Conservation (phyloP, 2,329 filamentous ascomycete genomes). For the Fusarium luffae region DNA sequence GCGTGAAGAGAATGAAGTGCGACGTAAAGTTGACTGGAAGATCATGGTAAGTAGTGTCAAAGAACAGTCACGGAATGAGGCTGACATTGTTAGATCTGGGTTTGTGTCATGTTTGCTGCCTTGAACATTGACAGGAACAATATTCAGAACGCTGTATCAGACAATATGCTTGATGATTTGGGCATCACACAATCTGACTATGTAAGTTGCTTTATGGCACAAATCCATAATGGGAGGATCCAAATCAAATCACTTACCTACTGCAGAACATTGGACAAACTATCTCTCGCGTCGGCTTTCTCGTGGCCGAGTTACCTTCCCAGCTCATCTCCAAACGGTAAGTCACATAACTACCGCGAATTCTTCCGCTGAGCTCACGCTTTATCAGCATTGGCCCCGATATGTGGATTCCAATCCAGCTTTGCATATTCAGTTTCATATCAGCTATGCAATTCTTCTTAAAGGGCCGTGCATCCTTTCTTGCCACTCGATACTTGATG, state of each 20-base stretch:
- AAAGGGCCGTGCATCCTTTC: conserved; percentile 48
- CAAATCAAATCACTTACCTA: too few relatives aligned
- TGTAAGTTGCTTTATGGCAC: not conserved
- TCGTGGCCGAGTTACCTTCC: conserved; percentile 18
- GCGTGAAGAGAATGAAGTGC: conserved; percentile 49
- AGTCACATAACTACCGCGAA: not conserved
- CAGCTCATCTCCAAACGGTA: conserved; percentile 22
- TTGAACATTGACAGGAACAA: conserved; percentile 53
- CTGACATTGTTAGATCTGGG: conserved; percentile 43
- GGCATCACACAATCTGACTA: conserved; percentile 29
- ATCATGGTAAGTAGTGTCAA: conserved; percentile 47
- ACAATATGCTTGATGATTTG: conserved; percentile 51
- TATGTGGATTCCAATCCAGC: conserved; percentile 63
- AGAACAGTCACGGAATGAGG: accelerated
- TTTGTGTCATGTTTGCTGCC: conserved; percentile 43
- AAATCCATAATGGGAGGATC: too few relatives aligned
- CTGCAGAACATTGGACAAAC: conserved; percentile 25
- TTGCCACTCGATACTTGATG: conserved; percentile 35
- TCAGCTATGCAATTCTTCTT: conserved; percentile 51
- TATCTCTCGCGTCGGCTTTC: conserved; percentile 29
- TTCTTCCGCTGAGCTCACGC: not conserved
- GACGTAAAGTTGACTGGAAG: conserved; percentile 52
- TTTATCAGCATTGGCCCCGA: conserved; percentile 54
- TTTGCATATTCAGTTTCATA: conserved; percentile 49
- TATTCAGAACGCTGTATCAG: conserved; percentile 51